Evolutionary conservation across 1,284 basidiomycete species (phyloP).

Genomic region (Dichomitus squalens): DNA sequence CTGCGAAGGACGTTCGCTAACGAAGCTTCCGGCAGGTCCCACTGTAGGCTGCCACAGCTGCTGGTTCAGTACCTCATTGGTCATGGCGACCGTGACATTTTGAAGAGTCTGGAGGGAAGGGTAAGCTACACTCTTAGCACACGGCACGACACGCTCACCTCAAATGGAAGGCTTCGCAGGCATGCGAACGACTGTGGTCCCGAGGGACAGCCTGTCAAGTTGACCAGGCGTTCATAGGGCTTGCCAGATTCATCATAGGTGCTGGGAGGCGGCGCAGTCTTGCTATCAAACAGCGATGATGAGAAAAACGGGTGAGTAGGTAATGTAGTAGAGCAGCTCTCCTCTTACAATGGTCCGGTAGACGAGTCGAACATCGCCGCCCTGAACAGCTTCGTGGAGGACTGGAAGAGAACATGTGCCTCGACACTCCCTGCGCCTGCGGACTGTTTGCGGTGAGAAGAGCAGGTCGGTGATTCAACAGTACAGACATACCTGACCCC

Average conservation of each 20-base stretch:
- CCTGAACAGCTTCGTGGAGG: slow-evolving; percentile 47
- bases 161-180: slow-evolving; percentile 50
- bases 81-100: slow-evolving; percentile 51
- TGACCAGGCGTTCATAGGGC: slow-evolving; percentile 52
- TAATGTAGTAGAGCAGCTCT: background rate
- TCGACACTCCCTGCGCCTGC: slow-evolving; percentile 60
- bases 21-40: slow-evolving; percentile 54
- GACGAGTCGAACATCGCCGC: slow-evolving; percentile 57
- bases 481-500: slow-evolving; percentile 52
- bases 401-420: slow-evolving; percentile 51
- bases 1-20: slow-evolving; percentile 48
- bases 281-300: no score
- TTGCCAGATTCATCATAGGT: slow-evolving; percentile 57
- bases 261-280: slow-evolving; percentile 53
- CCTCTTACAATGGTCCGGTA: slow-evolving; percentile 55
- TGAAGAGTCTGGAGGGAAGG: slow-evolving; percentile 40
- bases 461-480: background rate
- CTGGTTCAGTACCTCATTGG: slow-evolving; percentile 45
- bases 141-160: slow-evolving; percentile 32
- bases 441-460: slow-evolving; percentile 39
- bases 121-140: background rate
- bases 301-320: no score
- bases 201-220: slow-evolving; percentile 47
- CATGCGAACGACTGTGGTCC: slow-evolving; percentile 47
- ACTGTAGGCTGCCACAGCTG: slow-evolving; percentile 64